Evolutionary conservation across 2,329 filamentous ascomycete species (phyloP).

Genomic region (Epichloe coenophiala): DNA sequence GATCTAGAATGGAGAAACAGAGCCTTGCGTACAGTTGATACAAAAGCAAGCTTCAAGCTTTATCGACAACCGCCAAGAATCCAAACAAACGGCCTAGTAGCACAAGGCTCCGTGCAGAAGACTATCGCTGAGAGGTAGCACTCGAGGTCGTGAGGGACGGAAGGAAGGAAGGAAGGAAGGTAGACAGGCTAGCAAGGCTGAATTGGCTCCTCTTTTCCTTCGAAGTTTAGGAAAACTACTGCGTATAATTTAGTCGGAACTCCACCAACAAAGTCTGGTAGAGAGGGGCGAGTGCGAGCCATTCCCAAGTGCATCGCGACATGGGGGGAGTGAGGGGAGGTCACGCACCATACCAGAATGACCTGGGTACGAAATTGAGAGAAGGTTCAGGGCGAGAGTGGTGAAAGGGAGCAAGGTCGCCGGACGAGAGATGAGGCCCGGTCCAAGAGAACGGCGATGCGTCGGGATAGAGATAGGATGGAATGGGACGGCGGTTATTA

Average conservation of each 20-base stretch:
- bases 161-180: not conserved
- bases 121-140: not conserved
- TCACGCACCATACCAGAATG: not conserved
- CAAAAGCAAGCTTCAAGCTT: not conserved
- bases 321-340: not conserved
- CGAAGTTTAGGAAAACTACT: not conserved
- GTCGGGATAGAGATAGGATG: not conserved
- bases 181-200: not conserved
- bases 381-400: not conserved
- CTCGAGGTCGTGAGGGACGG: not conserved
- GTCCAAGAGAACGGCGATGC: not conserved
- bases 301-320: not conserved
- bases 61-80: not conserved
- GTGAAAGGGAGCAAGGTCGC: not conserved
- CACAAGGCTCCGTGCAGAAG: not conserved
- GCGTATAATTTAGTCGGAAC: not conserved
- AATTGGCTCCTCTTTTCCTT: not conserved
- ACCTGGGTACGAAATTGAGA: not conserved
- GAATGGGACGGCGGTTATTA: not conserved
- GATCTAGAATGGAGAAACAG: not conserved
- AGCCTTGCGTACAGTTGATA: not conserved
- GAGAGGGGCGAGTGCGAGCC: not conserved
- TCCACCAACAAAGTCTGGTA: not conserved
- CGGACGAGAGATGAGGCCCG: not conserved
- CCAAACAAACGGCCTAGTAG: not conserved